Percentiles rank a stretch among this genome's conserved stretches.
Conservation (phyloP, 345 rosid species). For the Toxicodendron radicans region DNA sequence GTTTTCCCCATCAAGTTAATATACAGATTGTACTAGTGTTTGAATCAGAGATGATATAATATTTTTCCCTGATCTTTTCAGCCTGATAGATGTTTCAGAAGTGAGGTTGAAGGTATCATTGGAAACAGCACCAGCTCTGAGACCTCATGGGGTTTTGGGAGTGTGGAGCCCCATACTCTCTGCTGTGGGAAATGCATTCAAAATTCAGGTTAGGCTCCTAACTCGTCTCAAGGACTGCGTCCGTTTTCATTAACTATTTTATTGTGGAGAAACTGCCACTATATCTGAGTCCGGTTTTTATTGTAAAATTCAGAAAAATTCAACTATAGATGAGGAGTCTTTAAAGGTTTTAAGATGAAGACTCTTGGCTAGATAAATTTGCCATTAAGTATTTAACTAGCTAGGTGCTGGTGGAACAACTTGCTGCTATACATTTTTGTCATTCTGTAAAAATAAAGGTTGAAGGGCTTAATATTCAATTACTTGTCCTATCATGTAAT, state of each 20-base stretch:
- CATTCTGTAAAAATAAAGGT: neutral
- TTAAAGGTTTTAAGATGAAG: neutral
- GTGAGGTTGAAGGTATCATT: slow-evolving; percentile 80
- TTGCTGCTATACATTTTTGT: neutral
- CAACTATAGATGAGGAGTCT: neutral
- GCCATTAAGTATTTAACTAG: neutral
- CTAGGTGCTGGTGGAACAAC: neutral
- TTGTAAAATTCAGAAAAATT: neutral
- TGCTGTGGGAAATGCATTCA: slow-evolving; percentile 96
- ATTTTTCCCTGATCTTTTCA: slow-evolving; percentile 36
- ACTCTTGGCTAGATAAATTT: neutral
- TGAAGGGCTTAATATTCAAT: neutral
- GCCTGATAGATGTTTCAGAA: slow-evolving; percentile 95
- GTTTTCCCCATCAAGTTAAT: slow-evolving; percentile 9
- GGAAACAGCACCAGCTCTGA: slow-evolving; percentile 89
- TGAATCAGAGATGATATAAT: slow-evolving; percentile 2
- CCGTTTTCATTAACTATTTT: neutral
- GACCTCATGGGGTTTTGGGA: slow-evolving; percentile 92
- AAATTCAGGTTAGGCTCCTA: slow-evolving; percentile 71
- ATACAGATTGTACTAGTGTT: neutral
- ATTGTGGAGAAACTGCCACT: neutral
- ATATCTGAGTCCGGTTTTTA: neutral
- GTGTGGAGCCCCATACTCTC: slow-evolving; percentile 96
- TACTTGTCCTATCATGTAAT: neutral
- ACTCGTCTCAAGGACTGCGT: neutral